A percentile compares a stretch with the other conserved stretches of the same genome.
Evolutionary conservation across 1,139 yeast genomes (phyloP).

Genomic region (Saccharomyces hybrid): DNA sequence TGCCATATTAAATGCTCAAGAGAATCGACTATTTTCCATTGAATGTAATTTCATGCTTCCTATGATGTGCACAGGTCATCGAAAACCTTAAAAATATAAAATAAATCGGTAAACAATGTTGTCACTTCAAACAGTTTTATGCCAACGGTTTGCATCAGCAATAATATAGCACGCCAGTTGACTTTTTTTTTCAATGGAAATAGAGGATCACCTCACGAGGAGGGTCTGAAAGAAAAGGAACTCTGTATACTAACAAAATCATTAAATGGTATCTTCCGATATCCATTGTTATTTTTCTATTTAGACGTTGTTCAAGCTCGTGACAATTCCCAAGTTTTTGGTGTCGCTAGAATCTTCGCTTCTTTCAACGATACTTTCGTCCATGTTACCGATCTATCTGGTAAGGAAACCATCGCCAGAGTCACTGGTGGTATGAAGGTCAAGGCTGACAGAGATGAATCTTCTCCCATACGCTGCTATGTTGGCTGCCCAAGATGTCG

Average conservation of each 20-base stretch:
- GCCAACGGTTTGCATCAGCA: neutral
- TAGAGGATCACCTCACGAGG: neutral
- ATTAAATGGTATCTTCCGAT: neutral
- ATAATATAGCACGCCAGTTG: neutral
- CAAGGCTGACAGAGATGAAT: slow-evolving; percentile 99
- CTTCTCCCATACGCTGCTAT: slow-evolving; percentile 99
- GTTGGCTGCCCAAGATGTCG: slow-evolving; percentile 99
- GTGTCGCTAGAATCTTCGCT: slow-evolving; percentile 99
- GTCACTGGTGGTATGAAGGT: slow-evolving; percentile 99
- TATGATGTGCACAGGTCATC: neutral
- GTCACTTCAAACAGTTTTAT: neutral
- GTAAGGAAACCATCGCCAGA: slow-evolving; percentile 99
- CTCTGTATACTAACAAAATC: neutral
- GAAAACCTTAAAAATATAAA: neutral
- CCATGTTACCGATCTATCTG: slow-evolving; percentile 98
- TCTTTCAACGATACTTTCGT: slow-evolving; percentile 99
- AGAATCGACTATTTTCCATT: neutral
- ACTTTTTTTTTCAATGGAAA: neutral
- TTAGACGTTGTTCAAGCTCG: slow-evolving; percentile 52
- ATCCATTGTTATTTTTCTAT: slow-evolving; percentile 7
- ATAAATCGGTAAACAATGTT: neutral
- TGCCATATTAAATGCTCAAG: neutral
- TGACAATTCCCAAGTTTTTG: slow-evolving; percentile 97
- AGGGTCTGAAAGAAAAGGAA: neutral
- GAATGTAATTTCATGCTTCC: neutral